phyloP scores from a whole-genome alignment of 495 filamentous ascomycete species.

The Hypoxylon subgilvum region DNA sequence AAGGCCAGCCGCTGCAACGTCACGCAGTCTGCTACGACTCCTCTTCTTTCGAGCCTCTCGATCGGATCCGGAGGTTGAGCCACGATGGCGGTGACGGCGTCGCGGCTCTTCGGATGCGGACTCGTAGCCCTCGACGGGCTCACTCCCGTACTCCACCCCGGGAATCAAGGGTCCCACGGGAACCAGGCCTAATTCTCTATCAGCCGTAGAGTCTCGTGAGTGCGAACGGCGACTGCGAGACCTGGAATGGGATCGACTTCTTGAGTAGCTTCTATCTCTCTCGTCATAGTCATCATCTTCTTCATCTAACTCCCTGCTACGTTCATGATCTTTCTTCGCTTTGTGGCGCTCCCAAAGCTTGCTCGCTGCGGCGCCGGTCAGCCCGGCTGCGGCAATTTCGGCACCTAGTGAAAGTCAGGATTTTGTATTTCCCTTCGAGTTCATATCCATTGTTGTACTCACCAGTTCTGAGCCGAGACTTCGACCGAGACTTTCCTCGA shows the following conservation, averaged over 20 bases:
- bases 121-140: conserved; percentile 52
- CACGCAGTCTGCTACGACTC: conserved; percentile 65
- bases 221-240: conserved; percentile 44
- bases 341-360: conserved; percentile 82
- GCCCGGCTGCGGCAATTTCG: conserved; percentile 73
- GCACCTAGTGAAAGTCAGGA: conserved; percentile 45
- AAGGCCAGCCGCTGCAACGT: conserved; percentile 70
- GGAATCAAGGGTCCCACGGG: conserved; percentile 48
- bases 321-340: conserved; percentile 67
- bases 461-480: conserved; percentile 62
- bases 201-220: conserved; percentile 58
- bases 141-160: conserved; percentile 51
- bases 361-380: conserved; percentile 78
- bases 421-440: not conserved
- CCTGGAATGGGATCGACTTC: conserved; percentile 56
- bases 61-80: conserved; percentile 50
- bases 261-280: conserved; percentile 53
- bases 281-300: conserved; percentile 37
- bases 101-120: conserved; percentile 38
- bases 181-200: conserved; percentile 75
- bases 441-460: not conserved
- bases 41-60: conserved; percentile 61
- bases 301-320: conserved; percentile 40
- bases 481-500: conserved; percentile 58
- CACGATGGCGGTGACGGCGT: conserved; percentile 27